Evolutionary conservation across 106 monocot species (phyloP), one percentile per base, ranked within the genome.

Genomic region (Triglochin maritima): DNA sequence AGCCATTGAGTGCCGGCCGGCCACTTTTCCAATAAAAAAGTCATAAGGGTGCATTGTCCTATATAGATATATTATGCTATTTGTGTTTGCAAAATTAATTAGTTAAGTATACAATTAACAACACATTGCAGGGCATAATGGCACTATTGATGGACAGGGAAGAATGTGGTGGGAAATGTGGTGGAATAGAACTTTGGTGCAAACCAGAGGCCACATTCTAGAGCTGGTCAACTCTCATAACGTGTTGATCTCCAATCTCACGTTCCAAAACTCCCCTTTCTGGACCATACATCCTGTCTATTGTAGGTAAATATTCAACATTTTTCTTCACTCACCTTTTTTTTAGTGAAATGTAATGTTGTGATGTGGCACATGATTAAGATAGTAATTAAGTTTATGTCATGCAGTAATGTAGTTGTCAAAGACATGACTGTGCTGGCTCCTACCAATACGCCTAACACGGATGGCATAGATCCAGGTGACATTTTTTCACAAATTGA

Each of bases 401-500:
- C 29, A 29, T 29, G 59, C 82, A 95, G 95, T 64, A 85, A 96
- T 75, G 87, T 90, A 63, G 87, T 90, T 45, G 68, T 90, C 52
- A 96, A 79, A 62, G 75, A 85, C 66, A 69, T 95, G 7, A 95
- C 85, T n/a, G 70, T 96, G 49, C 54, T 90, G 69, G 87, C 95
- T 29, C 95, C 95, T 60, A 76, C 88, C 17, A 52, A 86, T 57
- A 77, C 90, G 49, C 95, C 95, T 17, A 96, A 96, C 69, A 96
- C 95, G 15, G 95, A 96, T 83, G 95, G 95, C 7, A 87, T 96
- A 44, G 95, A 96, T 76, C 90, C 95, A 70, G 94, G 90, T 95
- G 55, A 29, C 43, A 66, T 9, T 7, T 47, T 58, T 46, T 7
- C 15, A 14, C 15, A 29, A 4, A 6, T 4, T 47, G 4, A 49